Evolutionary conservation across 305 asterid genomes (phyloP), one percentile per base, ranked within the genome.

Genomic region (Fraxinus greggii): DNA sequence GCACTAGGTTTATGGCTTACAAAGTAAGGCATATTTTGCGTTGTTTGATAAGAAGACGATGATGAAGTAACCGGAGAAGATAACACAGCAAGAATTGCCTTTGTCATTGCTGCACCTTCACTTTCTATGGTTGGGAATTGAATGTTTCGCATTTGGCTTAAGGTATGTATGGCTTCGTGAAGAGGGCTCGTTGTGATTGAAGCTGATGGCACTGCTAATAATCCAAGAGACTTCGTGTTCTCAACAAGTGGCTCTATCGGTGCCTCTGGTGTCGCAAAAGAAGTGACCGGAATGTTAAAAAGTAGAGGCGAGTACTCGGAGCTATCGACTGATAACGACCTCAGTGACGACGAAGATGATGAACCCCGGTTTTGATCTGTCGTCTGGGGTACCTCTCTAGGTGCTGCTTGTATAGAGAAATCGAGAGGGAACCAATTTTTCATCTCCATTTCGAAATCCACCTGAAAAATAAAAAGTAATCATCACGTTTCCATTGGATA

Each of bases 291-390:
- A 12, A 75, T 80, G 78, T 84, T 87, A 82, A 87, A 85, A 0
- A 89, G 61, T 23, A 87, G 80, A 2, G 98, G 89, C 0, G 91
- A 70, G 69, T 85, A 88, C 23, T 90, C 94, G 0, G 91, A 40
- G 87, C 92, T 93, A 28, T 94, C 97, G 2, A 83, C 84, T 4
- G 98, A 95, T 70, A 95, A 82, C 4, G 98, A 92, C 23, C 84
- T 56, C 5, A 89, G 82, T 0, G 98, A 91, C 0, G 98, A 91
- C 0, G 98, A 93, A 54, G 94, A 86, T 4, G 94, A 83, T 6
- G 88, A 84, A 3, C 88, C 77, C 29, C 40, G 26, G 63, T 76
- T 90, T 33, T 85, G 92, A 67, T 88, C 89, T 7, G 78, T 74
- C 17, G 83, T 79, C 35, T 21, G 82, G 8, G 79, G 75, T 81